Conservation (phyloP, 108 stramenopile species). For the Nitzschia sp. region DNA sequence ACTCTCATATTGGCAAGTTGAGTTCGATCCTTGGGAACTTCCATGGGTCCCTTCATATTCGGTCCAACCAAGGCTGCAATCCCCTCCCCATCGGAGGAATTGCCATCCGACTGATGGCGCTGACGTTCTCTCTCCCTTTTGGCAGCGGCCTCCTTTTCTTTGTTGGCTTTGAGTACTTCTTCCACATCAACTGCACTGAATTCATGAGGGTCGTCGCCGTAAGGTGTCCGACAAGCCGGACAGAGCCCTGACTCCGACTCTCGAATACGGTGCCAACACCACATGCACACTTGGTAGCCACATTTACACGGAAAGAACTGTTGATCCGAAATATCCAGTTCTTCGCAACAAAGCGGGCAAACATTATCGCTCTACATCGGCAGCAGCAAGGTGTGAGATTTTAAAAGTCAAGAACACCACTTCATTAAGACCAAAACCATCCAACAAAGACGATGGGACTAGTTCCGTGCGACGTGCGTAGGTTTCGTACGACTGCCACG, state of each 20-base stretch:
- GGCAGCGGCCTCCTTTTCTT: conserved; percentile 82
- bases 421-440: neutral
- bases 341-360: conserved; percentile 97
- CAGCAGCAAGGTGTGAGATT: neutral
- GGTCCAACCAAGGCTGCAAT: conserved; percentile 38
- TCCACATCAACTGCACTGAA: conserved; percentile 93
- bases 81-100: conserved; percentile 48
- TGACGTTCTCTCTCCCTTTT: conserved; percentile 74
- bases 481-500: conserved; percentile 17
- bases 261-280: conserved; percentile 98
- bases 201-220: conserved; percentile 95
- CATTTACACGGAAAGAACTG: conserved; percentile 98
- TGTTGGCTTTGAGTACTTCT: conserved; percentile 87
- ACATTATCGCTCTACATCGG: conserved; percentile 29
- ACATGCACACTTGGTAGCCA: conserved; percentile 99
- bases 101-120: conserved; percentile 42
- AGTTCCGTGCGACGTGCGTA: neutral
- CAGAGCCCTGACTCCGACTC: conserved; percentile 94
- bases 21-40: conserved; percentile 84
- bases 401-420: neutral
- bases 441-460: neutral
- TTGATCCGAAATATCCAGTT: conserved; percentile 93
- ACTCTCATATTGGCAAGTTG: conserved; percentile 95
- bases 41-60: conserved; percentile 52
- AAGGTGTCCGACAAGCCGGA: conserved; percentile 96